Conservation (phyloP, 2,329 filamentous ascomycete species). For the Fusarium sambucinum region DNA sequence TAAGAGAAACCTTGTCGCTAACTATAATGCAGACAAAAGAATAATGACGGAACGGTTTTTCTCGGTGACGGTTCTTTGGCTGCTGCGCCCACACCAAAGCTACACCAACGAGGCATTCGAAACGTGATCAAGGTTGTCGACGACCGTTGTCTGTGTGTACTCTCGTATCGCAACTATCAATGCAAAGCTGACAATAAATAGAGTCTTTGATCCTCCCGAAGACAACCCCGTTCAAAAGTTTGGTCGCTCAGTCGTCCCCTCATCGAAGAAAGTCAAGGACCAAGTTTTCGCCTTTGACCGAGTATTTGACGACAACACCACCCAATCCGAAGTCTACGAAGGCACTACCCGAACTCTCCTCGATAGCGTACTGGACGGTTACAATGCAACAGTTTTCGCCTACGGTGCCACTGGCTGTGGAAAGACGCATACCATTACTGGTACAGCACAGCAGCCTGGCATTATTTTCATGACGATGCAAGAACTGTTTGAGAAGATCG, state of each 20-base stretch:
- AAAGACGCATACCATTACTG: conserved; percentile 97
- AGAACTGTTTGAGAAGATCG: conserved; percentile 95
- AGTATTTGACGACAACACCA: conserved; percentile 95
- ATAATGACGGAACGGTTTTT: conserved; percentile 89
- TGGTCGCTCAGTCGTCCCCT: conserved; percentile 81
- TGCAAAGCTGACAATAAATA: conserved; percentile 55
- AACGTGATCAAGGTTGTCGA: conserved; percentile 97
- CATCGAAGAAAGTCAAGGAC: conserved; percentile 94
- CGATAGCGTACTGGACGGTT: conserved; percentile 95
- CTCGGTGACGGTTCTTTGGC: conserved; percentile 97
- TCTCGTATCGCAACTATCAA: neutral
- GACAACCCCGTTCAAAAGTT: conserved; percentile 93
- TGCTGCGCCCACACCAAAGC: conserved; percentile 84
- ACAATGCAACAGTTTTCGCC: conserved; percentile 98
- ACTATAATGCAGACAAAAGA: conserved; percentile 63
- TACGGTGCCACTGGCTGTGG: conserved; percentile 98
- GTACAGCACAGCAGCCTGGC: conserved; percentile 90
- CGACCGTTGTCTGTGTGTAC: conserved; percentile 89
- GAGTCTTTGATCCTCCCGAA: conserved; percentile 96
- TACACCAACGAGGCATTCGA: conserved; percentile 86
- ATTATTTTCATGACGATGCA: conserved; percentile 99
- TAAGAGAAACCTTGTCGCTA: conserved; percentile 10
- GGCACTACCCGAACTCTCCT: conserved; percentile 89
- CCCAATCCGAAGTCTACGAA: conserved; percentile 94
- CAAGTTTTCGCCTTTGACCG: conserved; percentile 97